These are phyloP conservation scores for Eucalyptus curtisii DNA, from an alignment of 345 rosid species.

Conservation along the genomic window DNA sequence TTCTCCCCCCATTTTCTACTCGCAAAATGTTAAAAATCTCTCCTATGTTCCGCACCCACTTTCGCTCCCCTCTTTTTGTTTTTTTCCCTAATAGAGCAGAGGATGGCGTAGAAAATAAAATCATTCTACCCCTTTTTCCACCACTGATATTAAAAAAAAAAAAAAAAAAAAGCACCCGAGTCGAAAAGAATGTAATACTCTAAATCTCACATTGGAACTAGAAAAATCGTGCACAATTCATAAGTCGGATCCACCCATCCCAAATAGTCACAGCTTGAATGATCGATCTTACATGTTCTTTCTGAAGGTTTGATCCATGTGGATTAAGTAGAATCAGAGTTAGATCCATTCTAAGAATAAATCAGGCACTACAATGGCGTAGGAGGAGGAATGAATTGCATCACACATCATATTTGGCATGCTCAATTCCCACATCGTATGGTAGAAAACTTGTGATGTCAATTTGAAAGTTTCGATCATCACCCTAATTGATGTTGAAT, in stretches of 20 bases:
- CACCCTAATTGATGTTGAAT: neutral
- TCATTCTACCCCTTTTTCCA: neutral
- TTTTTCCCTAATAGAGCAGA: neutral
- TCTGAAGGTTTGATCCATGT: neutral
- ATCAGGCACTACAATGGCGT: fast-evolving
- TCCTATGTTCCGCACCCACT: neutral
- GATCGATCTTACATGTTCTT: neutral
- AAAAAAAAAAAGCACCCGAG: neutral
- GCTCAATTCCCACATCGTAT: neutral
- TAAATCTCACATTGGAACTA: neutral
- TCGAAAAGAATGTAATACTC: neutral
- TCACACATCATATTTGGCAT: neutral
- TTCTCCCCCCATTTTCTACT: neutral
- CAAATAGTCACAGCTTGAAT: neutral
- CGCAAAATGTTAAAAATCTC: too few relatives aligned
- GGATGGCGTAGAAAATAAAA: neutral
- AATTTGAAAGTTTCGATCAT: fast-evolving
- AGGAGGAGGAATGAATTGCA: neutral
- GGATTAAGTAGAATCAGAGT: neutral
- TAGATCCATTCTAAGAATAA: neutral
- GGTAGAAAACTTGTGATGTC: neutral
- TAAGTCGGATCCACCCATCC: neutral
- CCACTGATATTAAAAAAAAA: neutral
- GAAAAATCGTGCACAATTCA: neutral
- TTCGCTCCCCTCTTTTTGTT: neutral